Percentiles rank a stretch among this genome's conserved stretches.
Conservation (phyloP, 768 basidiomycete genomes). For the Galerina marginata region DNA sequence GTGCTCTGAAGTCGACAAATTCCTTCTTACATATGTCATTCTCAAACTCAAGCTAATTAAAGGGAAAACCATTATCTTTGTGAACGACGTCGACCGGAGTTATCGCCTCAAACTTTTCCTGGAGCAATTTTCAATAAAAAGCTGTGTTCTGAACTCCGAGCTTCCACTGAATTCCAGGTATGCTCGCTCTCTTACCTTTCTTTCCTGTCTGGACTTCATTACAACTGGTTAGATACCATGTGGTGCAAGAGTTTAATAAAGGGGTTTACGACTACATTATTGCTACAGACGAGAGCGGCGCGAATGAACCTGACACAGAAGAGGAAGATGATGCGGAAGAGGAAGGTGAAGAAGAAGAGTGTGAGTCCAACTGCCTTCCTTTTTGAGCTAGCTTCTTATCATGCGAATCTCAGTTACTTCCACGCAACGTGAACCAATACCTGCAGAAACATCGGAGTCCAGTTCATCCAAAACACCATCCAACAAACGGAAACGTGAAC, state of each 20-base stretch:
- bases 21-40: conserved; percentile 93
- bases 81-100: conserved; percentile 92
- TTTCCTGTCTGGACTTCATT: background rate
- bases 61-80: conserved; percentile 96
- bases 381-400: background rate
- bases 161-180: conserved; percentile 92
- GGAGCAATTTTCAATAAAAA: conserved; percentile 96
- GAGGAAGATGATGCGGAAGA: conserved; percentile 42
- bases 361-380: conserved; percentile 21
- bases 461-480: conserved; percentile 24
- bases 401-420: conserved; percentile 49
- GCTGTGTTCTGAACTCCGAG: conserved; percentile 95
- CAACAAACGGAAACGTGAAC: conserved; percentile 65
- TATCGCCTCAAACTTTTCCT: conserved; percentile 98
- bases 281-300: conserved; percentile 89
- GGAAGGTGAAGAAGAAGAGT: conserved; percentile 44
- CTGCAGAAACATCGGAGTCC: conserved; percentile 21
- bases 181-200: conserved; percentile 1
- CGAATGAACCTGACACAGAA: conserved; percentile 49
- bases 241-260: conserved; percentile 98
- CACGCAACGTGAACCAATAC: conserved; percentile 52
- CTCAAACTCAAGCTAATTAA: conserved; percentile 95
- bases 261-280: conserved; percentile 99
- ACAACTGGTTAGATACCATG: conserved; percentile 72
- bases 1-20: conserved; percentile 96